Base-by-base conservation (phyloP, 2,329 filamentous ascomycete genomes). In the Laburnicola sp. region DNA sequence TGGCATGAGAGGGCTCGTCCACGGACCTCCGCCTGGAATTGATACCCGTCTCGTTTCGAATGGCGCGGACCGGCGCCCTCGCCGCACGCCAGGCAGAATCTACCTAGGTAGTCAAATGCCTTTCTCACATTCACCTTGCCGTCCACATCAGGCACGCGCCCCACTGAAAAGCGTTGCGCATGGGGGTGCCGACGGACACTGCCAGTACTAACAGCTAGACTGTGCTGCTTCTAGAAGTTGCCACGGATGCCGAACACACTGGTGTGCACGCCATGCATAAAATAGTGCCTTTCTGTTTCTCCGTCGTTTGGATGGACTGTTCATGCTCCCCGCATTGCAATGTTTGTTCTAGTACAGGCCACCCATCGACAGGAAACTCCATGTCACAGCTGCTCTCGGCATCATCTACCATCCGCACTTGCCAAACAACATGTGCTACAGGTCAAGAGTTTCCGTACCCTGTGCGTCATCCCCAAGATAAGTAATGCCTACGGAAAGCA, bases 291-390 rank as follows among this genome's bases (percentile, higher is more conserved):
- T 48, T 43, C 53, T 54, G 54, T 63, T 59, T 61, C 58, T 60
- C 57, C 49, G 57, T 51, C 46, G 56, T 63, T 58, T 61, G 53
- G 36, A 55, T 48, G 16, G 16, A 16, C 48, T 50, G n/a, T 37
- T 35, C 51, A 35, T 31, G 27, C 47, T 44, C 50, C 43, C 43
- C 52, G 51, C 60, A 53, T 32, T 16, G 11, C 44, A 35, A 41
- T 53, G 57, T 62, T 60, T 48, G 44, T 63, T 63, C 56, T 61
- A 63, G 57, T 60, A 54, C 31, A 57, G 57, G 57, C 56, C 16
- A 16, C 16, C 23, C 54, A 51, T 51, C 42, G 31, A 39, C 26
- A 11, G 10, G 23, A 39, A 34, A 48, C 30, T 11, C 30, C 31
- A 22, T 23, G 28, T 32, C 34, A 23, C 31, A 28, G 23, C 35